Evolutionary conservation across 1,139 yeast genomes (phyloP).

Genomic region (Taiozyma sp.): DNA sequence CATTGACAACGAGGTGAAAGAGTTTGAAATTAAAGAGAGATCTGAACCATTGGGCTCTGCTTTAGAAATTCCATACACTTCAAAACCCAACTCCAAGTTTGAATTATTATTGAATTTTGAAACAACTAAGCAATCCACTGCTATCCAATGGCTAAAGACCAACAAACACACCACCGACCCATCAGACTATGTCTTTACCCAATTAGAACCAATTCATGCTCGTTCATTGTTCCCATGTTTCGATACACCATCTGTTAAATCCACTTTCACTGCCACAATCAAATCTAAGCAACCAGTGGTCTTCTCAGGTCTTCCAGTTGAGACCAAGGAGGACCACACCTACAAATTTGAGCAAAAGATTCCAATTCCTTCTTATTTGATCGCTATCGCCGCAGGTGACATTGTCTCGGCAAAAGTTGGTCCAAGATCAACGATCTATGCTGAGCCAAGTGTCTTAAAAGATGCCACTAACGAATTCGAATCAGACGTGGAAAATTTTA

Average conservation of each 20-base stretch:
- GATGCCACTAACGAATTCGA: conserved; percentile 78
- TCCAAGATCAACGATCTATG: conserved; percentile 79
- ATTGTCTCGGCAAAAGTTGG: conserved; percentile 67
- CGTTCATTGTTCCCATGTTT: conserved; percentile 86
- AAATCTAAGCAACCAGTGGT: conserved; percentile 64
- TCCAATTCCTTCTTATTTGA: conserved; percentile 82
- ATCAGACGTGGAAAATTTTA: conserved; percentile 75
- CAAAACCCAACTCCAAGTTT: conserved; percentile 21
- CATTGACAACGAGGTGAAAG: conserved; percentile 37
- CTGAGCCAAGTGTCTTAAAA: conserved; percentile 67
- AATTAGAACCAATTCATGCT: conserved; percentile 90
- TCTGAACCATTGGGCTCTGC: conserved; percentile 68
- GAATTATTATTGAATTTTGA: conserved; percentile 45
- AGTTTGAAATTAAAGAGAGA: conserved; percentile 42
- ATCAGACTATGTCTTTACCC: conserved; percentile 66
- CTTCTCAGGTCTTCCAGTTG: conserved; percentile 53
- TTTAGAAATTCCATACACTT: conserved; percentile 34
- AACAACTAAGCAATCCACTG: conserved; percentile 77
- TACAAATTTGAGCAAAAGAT: conserved; percentile 63
- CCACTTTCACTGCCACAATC: conserved; percentile 56
- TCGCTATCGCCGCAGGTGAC: conserved; percentile 86
- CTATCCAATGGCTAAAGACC: conserved; percentile 78
- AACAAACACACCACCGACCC: conserved; percentile 57
- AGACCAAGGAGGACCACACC: conserved; percentile 19
- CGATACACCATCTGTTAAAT: conserved; percentile 84